These are phyloP conservation scores for Penicillium sp. DNA, from an alignment of 2,329 filamentous ascomycete genomes.

Conservation along the genomic window DNA sequence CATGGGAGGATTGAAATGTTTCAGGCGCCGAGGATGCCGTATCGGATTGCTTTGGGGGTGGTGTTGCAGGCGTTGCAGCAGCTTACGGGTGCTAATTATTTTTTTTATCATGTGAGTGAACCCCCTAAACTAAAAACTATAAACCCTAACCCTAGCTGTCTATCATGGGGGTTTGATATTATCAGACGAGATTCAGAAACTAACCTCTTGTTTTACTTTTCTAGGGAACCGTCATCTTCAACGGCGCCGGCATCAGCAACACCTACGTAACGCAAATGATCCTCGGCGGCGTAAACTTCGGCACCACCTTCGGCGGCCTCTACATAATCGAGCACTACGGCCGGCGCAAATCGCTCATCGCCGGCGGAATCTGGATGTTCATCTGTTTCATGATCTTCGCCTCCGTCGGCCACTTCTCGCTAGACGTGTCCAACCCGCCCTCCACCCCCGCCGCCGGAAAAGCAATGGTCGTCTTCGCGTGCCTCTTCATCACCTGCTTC, in stretches of 20 bases:
- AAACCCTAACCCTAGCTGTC: no score
- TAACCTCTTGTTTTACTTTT: background rate
- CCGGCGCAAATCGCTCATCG: conserved; percentile 70
- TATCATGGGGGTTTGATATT: no score
- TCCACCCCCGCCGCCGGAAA: conserved; percentile 60
- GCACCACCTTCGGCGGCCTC: conserved; percentile 68
- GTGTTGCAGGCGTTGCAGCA: conserved; percentile 53
- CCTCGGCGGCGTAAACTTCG: conserved; percentile 71
- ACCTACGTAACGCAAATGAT: conserved; percentile 70
- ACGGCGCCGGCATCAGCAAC: conserved; percentile 68
- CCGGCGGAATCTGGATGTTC: conserved; percentile 71
- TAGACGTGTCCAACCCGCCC: conserved; percentile 47
- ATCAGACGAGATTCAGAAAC: no score
- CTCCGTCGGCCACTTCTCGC: conserved; percentile 57
- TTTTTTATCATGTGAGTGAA: conserved; percentile 60
- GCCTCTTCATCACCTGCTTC: conserved; percentile 74
- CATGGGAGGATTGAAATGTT: conserved; percentile 51
- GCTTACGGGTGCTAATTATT: conserved; percentile 55
- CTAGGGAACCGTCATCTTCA: conserved; percentile 56
- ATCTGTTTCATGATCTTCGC: conserved; percentile 70
- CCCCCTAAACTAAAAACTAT: no score
- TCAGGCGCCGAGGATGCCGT: conserved; percentile 53
- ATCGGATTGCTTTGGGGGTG: conserved; percentile 51
- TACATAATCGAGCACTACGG: conserved; percentile 73
- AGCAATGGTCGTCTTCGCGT: conserved; percentile 72